phyloP scores from a whole-genome alignment of 192 early-diverging fungal genomes.

The Coemansia biformis region DNA sequence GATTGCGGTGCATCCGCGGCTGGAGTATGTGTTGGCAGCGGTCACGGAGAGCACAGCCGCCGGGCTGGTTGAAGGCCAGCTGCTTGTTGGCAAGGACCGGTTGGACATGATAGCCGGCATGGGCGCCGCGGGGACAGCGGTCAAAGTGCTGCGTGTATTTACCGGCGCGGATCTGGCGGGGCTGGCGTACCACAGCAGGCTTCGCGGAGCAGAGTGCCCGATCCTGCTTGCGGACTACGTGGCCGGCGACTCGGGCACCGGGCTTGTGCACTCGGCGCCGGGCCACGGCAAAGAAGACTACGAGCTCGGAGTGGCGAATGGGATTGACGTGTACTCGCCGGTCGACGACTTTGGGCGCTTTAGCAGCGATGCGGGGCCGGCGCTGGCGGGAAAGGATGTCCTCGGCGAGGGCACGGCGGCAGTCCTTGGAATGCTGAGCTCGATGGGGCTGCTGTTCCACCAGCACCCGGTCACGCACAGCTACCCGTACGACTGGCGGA shows the following conservation, averaged over 20 bases:
- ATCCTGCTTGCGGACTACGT: slow-evolving; percentile 65
- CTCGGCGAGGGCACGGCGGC: slow-evolving; percentile 56
- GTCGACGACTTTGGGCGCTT: slow-evolving; percentile 67
- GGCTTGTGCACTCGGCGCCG: slow-evolving; percentile 78
- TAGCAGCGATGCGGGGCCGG: slow-evolving; percentile 58
- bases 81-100: slow-evolving; percentile 28
- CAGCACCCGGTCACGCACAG: slow-evolving; percentile 59
- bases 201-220: slow-evolving; percentile 46
- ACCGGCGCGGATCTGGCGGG: slow-evolving; percentile 53
- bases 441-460: slow-evolving; percentile 42
- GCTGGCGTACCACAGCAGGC: slow-evolving; percentile 53
- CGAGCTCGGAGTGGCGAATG: slow-evolving; percentile 53
- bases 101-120: slow-evolving; percentile 12
- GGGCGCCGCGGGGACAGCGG: slow-evolving; percentile 3
- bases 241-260: slow-evolving; percentile 66
- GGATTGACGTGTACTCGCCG: slow-evolving; percentile 62
- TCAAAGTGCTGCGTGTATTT: slow-evolving; percentile 5
- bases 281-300: slow-evolving; percentile 85
- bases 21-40: slow-evolving; percentile 55
- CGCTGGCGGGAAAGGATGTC: slow-evolving; percentile 58
- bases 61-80: no score
- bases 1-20: slow-evolving; percentile 60
- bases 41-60: slow-evolving; percentile 11
- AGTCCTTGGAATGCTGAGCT: slow-evolving; percentile 54
- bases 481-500: slow-evolving; percentile 83